Base-by-base conservation (phyloP, 371 early-diverging fungal species). In the Mucor plumbeus region DNA sequence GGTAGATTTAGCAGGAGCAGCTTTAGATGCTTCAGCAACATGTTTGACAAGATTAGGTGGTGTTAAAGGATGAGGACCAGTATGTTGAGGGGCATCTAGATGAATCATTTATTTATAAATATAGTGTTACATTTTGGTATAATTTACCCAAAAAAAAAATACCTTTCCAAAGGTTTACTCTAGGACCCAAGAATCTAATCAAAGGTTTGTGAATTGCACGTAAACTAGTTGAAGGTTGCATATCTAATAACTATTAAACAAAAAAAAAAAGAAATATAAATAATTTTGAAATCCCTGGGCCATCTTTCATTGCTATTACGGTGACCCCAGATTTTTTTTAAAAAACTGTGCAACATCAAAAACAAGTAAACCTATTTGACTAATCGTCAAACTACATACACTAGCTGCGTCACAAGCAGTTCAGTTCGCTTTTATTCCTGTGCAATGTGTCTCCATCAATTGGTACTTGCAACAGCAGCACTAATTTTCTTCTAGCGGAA, bases 171-270 rank as follows among this genome's bases (percentile, higher is more conserved):
- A 84, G 63, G 26, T 59, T 61, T 19, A 68, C 72, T 73, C 84
- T 75, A 36, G 84, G 74, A 40, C 84, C 84, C 63, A 84, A 60
- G 48, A 84, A 84, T 4, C 78, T 80, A 71, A 84, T 84, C 59
- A 81, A 57, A 33, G 83, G 83, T 63, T 74, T 80, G 62, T 81
- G 84, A 43, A 63, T 79, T 63, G 84, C 81, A 67, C 84, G 80
- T 50, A 73, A 68, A 35, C 72, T 63, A 17, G 63, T 54, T 21
- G 84, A 69, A 50, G 77, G 74, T 64, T 79, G 81, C 83, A 83
- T 83, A 55, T 67, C 56, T 54, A 5, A 14, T 59, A 53, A 34
- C 19, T 58, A 43, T 63, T 40, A 47, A 59, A 34, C 47, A 50
- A 53, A 61, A 40, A 19, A 65, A 50, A 43, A 59, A 50, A 57